These are phyloP conservation scores for Starmerella sp. DNA, from an alignment of 805 yeast species.

Conservation along the genomic window DNA sequence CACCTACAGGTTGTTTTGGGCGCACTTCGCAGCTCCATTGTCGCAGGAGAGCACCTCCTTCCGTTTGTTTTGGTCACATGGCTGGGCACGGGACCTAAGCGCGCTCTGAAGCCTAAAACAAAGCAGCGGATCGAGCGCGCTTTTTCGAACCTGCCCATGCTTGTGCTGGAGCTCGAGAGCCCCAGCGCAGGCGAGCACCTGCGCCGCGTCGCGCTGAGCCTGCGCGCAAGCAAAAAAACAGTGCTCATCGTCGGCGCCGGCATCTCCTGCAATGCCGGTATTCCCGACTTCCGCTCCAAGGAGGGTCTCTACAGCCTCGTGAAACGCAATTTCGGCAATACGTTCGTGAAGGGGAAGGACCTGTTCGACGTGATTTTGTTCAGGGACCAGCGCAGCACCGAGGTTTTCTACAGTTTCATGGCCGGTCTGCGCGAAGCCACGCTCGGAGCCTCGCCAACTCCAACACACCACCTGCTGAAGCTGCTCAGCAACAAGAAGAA, in stretches of 20 bases:
- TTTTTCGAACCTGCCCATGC: constrained; percentile 6
- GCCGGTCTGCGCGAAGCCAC: constrained; percentile 60
- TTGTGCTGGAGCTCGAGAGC: constrained; percentile 16
- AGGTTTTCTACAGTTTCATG: constrained; percentile 82
- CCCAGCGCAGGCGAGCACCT: constrained; percentile 7
- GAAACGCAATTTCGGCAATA: constrained; percentile 47
- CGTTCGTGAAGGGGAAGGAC: constrained; percentile 73
- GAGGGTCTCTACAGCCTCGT: constrained; percentile 73
- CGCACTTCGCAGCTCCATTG: too few relatives aligned
- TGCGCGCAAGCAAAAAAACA: constrained; percentile 24
- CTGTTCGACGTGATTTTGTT: constrained; percentile 80
- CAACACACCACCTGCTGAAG: constrained; percentile 66
- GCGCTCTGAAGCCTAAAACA: background rate
- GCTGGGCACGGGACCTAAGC: background rate
- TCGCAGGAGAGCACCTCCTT: background rate
- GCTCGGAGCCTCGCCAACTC: constrained; percentile 62
- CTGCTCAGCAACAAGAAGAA: constrained; percentile 50
- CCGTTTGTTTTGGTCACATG: constrained; percentile 4
- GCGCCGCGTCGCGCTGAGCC: constrained; percentile 17
- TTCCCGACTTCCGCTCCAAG: constrained; percentile 83
- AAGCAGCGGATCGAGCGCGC: background rate
- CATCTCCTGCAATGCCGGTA: constrained; percentile 91
- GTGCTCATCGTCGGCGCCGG: constrained; percentile 89
- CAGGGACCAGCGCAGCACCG: constrained; percentile 51
- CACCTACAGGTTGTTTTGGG: too few relatives aligned